Conservation (phyloP, 2,329 filamentous ascomycete species). For the Fonsecaea pugnacius region DNA sequence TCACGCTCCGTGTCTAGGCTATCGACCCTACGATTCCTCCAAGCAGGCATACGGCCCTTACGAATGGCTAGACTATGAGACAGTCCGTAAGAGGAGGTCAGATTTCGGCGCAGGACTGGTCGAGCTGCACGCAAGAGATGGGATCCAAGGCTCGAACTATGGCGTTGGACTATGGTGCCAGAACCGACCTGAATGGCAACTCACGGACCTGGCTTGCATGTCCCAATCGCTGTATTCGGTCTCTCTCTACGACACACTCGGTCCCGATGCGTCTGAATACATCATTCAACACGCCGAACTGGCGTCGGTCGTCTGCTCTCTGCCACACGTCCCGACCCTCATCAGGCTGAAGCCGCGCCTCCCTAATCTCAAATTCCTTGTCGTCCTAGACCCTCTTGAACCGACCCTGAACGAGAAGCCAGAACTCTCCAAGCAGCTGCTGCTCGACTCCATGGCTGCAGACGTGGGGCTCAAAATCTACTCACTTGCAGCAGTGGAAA, state of each 20-base stretch:
- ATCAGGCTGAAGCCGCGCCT: conserved; percentile 78
- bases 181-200: conserved; percentile 87
- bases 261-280: conserved; percentile 87
- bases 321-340: conserved; percentile 79
- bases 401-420: conserved; percentile 69
- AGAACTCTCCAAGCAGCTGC: conserved; percentile 75
- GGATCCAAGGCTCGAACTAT: conserved; percentile 69
- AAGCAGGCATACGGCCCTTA: conserved; percentile 78
- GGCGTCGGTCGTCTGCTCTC: conserved; percentile 73
- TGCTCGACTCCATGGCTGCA: conserved; percentile 74
- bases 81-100: conserved; percentile 76
- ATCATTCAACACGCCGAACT: conserved; percentile 91
- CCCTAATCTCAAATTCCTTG: conserved; percentile 81
- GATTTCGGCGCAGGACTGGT: conserved; percentile 85
- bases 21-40: conserved; percentile 74
- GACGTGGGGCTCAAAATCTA: conserved; percentile 78
- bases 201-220: conserved; percentile 81
- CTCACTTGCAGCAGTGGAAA: conserved; percentile 79
- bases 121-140: conserved; percentile 75
- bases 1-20: conserved; percentile 71
- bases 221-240: conserved; percentile 88
- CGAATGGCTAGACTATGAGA: conserved; percentile 80
- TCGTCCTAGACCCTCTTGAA: conserved; percentile 83
- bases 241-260: conserved; percentile 94
- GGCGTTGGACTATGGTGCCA: conserved; percentile 84